Base-by-base conservation (phyloP, 2,329 filamentous ascomycete species). In the Cadophora malorum region DNA sequence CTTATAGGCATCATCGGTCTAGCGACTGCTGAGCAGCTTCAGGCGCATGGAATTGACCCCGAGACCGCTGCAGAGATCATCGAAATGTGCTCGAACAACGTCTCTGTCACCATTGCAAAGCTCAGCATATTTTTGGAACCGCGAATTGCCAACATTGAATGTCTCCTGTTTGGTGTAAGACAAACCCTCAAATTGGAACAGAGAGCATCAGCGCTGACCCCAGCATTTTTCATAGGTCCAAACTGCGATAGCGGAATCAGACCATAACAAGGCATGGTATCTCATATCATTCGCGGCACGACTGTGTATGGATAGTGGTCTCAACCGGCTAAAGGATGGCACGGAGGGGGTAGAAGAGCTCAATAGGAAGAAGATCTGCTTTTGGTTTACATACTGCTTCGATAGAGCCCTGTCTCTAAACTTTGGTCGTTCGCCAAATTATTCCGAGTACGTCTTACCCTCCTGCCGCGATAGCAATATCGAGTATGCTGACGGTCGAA, bases 391-490 rank as follows among this genome's bases (percentile, higher is more conserved):
- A 23, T 69, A 67, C 38, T 14, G 14, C 16, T 62, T 69, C 1
- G 67, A 69, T 41, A 69, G 67, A 33, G 61, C 52, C 33, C 38
- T 69, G 25, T 64, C 64, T 4, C 41, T 69, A 16, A 66, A 69
- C 28, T 69, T 69, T 38, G 67, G 67, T 10, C 58, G 67, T 9
- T 60, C 67, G 28, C 59, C 67, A 52, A 69, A 62, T 23, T 66
- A 62, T 45, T 62, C 64, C 12, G 67, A 69, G 28, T 28, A 28
- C 28, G 28, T 28, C 28, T 28, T 5, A 28, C 5, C 28, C 28
- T 28, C 28, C 28, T 28, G 5, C 28, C 3, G 28, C 28, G 5
- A 28, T 28, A 3, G 5, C 28, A 28, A 3, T 28, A 28, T 28
- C 28, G 28, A 28, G 28, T 28, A 28, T 28, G 28, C 28, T 28